Conservation (phyloP, 495 filamentous ascomycete species). For the Aspergillus haitiensis region DNA sequence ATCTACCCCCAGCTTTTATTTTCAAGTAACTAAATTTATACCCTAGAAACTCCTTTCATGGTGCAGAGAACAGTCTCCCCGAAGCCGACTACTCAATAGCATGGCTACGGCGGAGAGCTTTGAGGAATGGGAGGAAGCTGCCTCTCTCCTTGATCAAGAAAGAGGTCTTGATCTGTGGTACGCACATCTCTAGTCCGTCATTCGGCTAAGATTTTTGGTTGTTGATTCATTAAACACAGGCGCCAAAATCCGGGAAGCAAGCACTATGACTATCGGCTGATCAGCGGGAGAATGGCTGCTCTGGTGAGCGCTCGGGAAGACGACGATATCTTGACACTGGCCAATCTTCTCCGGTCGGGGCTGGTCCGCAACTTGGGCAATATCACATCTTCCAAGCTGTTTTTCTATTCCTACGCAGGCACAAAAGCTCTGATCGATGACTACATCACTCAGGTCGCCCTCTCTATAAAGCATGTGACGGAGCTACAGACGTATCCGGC, state of each 20-base stretch:
- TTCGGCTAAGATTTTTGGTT: neutral
- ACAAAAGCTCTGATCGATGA: constrained; percentile 90
- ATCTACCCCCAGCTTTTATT: neutral
- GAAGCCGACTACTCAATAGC: constrained; percentile 31
- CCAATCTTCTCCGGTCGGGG: constrained; percentile 79
- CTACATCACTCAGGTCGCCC: constrained; percentile 80
- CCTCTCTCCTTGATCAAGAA: constrained; percentile 74
- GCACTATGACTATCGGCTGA: constrained; percentile 87
- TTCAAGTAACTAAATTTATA: constrained; percentile 2
- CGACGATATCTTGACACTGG: constrained; percentile 70
- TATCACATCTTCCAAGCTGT: constrained; percentile 81
- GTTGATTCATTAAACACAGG: constrained; percentile 40
- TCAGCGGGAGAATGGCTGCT: constrained; percentile 70
- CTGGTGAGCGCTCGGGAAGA: constrained; percentile 73
- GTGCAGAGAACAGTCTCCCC: constrained; percentile 43
- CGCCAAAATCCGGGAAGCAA: constrained; percentile 77
- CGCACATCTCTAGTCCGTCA: neutral
- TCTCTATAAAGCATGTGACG: constrained; percentile 75
- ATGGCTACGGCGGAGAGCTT: constrained; percentile 66
- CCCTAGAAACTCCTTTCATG: constrained; percentile 39
- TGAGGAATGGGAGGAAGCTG: constrained; percentile 82
- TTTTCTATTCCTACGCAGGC: constrained; percentile 81
- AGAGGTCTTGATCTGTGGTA: constrained; percentile 82
- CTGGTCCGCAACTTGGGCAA: constrained; percentile 90
- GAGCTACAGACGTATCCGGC: constrained; percentile 62